Base-by-base conservation (phyloP, 805 yeast species). In the Barnettozyma botsteinii region DNA sequence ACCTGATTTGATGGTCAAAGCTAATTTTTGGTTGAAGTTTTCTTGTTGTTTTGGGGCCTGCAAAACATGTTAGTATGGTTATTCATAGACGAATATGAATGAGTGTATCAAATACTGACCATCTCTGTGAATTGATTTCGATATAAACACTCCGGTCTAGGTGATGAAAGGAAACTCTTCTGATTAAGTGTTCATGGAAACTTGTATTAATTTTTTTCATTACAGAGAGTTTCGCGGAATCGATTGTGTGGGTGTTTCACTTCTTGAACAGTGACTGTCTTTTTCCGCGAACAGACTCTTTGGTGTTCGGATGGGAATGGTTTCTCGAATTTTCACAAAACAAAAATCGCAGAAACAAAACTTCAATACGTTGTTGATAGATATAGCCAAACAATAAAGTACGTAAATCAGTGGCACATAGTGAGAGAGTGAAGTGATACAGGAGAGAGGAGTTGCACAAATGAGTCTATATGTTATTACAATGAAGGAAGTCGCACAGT, bases 1-100 rank as follows among this genome's bases (percentile, higher is more conserved):
- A 81, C 98, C 98, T 64, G 98, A 89, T 81, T 89, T 93, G 79
- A 93, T 85, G 66, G 86, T 91, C 72, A 93, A 84, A 70, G 95
- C 94, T 71, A 93, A 87, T 79, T 89, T 89, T 74, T 95, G 78
- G 95, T 87, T 91, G 76, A 93, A 81, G 81, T 85, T 82, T 64
- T 93, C 98, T 66, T 84, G 81, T 65, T 76, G 68, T 73, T 84
- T 86, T 81, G 97, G 97, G 86, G 98, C 98, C 95, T 85, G 60
- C 36, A 42, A 27, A 38, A 43, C 23, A 28, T 32, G 75, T 70
- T 70, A 70, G 77, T 72, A 65, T 44, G 18, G 15, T 17, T 27
- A n/a, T 22, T 30, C 38, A 41, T 33, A 41, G 25, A 11, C 33
- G 18, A 18, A 33, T 31, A 36, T 35, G 38, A 30, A 35, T 34